phyloP scores from a whole-genome alignment of 305 asterid genomes.

The Plantago rigida region DNA sequence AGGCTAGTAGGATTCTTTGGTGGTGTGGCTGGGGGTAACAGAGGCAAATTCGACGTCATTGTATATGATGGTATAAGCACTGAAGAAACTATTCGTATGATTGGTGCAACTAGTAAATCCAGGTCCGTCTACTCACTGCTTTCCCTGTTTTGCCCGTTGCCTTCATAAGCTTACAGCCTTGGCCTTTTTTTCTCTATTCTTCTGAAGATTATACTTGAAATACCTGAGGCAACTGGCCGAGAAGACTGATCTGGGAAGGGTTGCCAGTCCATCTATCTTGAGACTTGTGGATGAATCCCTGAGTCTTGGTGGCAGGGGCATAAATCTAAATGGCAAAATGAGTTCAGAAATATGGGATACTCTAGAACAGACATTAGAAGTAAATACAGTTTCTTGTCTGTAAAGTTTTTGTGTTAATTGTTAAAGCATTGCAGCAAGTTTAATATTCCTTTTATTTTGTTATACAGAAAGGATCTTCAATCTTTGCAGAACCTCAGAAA shows the following conservation, averaged over 20 bases:
- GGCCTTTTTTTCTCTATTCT: slow-evolving; percentile 14
- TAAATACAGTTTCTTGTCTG: slow-evolving; percentile 22
- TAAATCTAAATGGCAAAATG: slow-evolving; percentile 49
- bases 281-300: slow-evolving; percentile 72
- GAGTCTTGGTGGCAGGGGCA: slow-evolving; percentile 40
- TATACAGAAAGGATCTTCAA: slow-evolving; percentile 64
- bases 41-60: slow-evolving; percentile 49
- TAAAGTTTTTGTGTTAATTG: slow-evolving; percentile 5
- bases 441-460: slow-evolving; percentile 8
- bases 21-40: slow-evolving; percentile 29
- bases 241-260: slow-evolving; percentile 85
- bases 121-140: slow-evolving; percentile 35
- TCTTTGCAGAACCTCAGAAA: slow-evolving; percentile 46
- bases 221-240: slow-evolving; percentile 68
- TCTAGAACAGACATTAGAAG: slow-evolving; percentile 63
- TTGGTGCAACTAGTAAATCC: slow-evolving; percentile 73
- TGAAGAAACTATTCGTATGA: slow-evolving; percentile 77
- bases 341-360: slow-evolving; percentile 79
- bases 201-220: slow-evolving; percentile 66
- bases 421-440: slow-evolving; percentile 10
- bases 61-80: slow-evolving; percentile 76
- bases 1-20: slow-evolving; percentile 46
- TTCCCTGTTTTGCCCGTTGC: slow-evolving; percentile 7
- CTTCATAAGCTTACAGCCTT: slow-evolving; percentile 21
- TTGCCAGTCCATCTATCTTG: slow-evolving; percentile 76